Evolutionary conservation across 2,329 filamentous ascomycete genomes (phyloP), one percentile per base, ranked within the genome.

Genomic region (Pezicula radicicola): DNA sequence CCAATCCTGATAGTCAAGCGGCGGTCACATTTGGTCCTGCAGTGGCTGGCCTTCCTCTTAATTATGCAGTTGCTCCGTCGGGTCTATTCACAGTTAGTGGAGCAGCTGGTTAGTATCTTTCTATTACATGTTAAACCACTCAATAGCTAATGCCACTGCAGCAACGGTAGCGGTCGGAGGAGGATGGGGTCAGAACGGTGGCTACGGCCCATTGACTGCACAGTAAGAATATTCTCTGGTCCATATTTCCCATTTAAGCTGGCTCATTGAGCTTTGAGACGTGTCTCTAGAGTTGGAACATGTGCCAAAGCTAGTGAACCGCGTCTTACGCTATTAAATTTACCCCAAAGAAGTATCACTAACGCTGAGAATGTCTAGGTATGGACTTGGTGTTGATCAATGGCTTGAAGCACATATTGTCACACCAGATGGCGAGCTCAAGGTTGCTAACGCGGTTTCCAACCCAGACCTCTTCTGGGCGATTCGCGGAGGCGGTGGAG

Each of bases 191-290:
- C 59, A 73, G 28, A 79, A 78, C 9, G 80, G 77, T 39, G 80
- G 80, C 0, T 81, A 80, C 58, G 80, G 82, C 1, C 75, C 76
- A 64, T 66, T 85, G 16, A 76, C 72, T 18, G 76, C 78, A 1
- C 66, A 70, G 21, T 21, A 21, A 21, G 21, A 21, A 21, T 21
- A 21, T 21, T 21, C 21, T 21, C 5, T 21, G 21, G 21, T 3
- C 21, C 21, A 21, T 21, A 21, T 21, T 21, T 3, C 21, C 5
- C 21, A 21, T 21, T 5, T 21, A 5, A 21, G 21, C 3, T 21
- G 21, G 5, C 5, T 5, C 5, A 5, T n/a, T 21, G 21, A 21
- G 21, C 21, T 21, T 21, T 21, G 21, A 21, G 21, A 21, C 21
- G 5, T 3, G 21, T 5, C 5, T 21, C 21, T 21, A 21, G 3